A percentile compares a stretch with the other conserved stretches of the same genome.
These are phyloP conservation scores for Gossypium davidsonii DNA, from an alignment of 441 rosid species.

Conservation along the genomic window DNA sequence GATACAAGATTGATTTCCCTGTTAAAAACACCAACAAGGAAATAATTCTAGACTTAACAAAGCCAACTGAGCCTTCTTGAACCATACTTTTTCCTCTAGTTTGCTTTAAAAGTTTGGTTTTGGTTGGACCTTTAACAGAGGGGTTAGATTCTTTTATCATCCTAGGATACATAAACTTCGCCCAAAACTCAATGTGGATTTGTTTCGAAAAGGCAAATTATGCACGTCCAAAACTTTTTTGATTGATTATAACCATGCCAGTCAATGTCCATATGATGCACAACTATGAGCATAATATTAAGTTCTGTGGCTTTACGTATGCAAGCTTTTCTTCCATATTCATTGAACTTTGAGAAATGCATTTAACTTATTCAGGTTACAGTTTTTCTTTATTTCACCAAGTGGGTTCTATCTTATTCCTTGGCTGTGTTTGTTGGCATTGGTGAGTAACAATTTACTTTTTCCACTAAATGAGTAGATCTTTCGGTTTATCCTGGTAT, in stretches of 20 bases:
- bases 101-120: neutral
- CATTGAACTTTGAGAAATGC: neutral
- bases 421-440: constrained; percentile 35
- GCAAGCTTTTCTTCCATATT: neutral
- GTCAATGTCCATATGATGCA: neutral
- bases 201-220: neutral
- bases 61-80: neutral
- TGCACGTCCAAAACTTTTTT: neutral
- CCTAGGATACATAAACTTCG: neutral
- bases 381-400: constrained; percentile 38
- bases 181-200: neutral
- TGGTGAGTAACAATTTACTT: constrained; percentile 37
- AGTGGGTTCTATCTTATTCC: constrained; percentile 33
- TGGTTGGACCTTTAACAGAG: neutral
- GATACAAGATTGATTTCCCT: neutral
- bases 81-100: neutral
- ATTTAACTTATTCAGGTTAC: constrained; percentile 36
- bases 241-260: neutral
- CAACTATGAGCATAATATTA: neutral
- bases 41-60: neutral
- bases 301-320: constrained; percentile 10
- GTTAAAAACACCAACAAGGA: neutral
- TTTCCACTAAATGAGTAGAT: neutral
- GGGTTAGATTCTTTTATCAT: neutral
- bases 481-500: neutral